Base-by-base conservation (phyloP, 805 yeast genomes). In the Wickerhamiella sergipiensis region DNA sequence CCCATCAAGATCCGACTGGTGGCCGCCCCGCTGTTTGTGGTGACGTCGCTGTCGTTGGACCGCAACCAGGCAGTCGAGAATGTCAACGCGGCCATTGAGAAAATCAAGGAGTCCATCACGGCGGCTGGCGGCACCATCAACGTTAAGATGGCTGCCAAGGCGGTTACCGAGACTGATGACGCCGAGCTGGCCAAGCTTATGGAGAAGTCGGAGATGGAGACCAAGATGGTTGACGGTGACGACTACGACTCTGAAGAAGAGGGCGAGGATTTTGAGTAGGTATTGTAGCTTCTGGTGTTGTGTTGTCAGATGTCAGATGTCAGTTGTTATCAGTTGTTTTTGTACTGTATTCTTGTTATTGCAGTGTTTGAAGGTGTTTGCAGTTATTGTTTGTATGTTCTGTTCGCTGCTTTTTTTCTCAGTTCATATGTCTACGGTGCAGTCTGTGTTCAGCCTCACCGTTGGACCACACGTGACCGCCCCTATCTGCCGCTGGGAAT, bases 91-190 rank as follows among this genome's bases (percentile, higher is more conserved):
- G 95, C 97, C 47, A 86, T 92, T 57, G 83, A 77, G 57, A 80
- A 76, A 59, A 84, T 92, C 56, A 75, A 78, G 53, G 78, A 77
- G 60, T 74, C 80, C 47, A 88, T 92, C 62, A 76, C 76, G 54
- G 72, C 75, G 19, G 75, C 78, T 50, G 95, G 87, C 50, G 98
- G 98, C 64, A 77, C 79, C 52, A 83, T 95, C 67, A 86, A 85
- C 59, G 83, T 90, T 57, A 88, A 94, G 50, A 90, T 90, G 97
- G 90, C 95, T 61, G 97, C 98, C 65, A 90, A 89, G 79, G 97
- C 97, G 43, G 97, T 92, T 59, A 88, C 97, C 52, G 97, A 95
- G 54, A 85, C 92, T 54, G 98, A 92, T 68, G 98, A 92, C 68
- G 97, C 96, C 54, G 97, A 89, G 71, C 79, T 92, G 64, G 95